These are phyloP conservation scores for Rhytidiadelphus loreus DNA, from an alignment of 225 moss, liverwort and hornwort genomes.

Conservation along the genomic window DNA sequence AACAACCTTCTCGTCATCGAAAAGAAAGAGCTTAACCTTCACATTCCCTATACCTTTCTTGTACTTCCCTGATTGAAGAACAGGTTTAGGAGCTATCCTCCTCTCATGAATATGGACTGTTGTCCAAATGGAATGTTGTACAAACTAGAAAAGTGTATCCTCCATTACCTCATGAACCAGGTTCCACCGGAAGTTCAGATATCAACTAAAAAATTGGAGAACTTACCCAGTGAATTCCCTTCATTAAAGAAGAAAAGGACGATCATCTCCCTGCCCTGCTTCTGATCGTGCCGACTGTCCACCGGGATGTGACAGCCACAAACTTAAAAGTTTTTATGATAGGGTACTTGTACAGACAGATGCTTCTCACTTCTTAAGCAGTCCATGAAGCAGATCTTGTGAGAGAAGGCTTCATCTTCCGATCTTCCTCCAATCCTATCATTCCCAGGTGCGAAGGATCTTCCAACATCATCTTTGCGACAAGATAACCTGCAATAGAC, in stretches of 20 bases:
- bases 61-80: constrained; percentile 15
- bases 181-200: background rate
- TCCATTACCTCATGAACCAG: background rate
- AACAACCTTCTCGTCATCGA: background rate
- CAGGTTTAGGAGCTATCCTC: constrained; percentile 4
- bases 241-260: background rate
- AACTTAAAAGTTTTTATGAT: constrained; percentile 8
- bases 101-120: constrained; percentile 1
- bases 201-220: background rate
- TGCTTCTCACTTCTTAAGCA: constrained; percentile 8
- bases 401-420: constrained; percentile 76
- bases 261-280: background rate
- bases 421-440: constrained; percentile 89
- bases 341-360: constrained; percentile 17
- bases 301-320: background rate
- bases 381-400: constrained; percentile 86
- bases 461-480: constrained; percentile 93
- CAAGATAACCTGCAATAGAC: constrained; percentile 91
- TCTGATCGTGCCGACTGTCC: background rate
- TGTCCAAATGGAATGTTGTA: constrained; percentile 19
- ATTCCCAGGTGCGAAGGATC: constrained; percentile 93
- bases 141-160: constrained; percentile 12
- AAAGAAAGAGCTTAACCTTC: background rate
- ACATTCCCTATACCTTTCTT: constrained; percentile 8
- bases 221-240: constrained; percentile 15